Evolutionary conservation across 352 stramenopile species (phyloP), one percentile per base, ranked within the genome.

Genomic region (Peronospora farinosa): DNA sequence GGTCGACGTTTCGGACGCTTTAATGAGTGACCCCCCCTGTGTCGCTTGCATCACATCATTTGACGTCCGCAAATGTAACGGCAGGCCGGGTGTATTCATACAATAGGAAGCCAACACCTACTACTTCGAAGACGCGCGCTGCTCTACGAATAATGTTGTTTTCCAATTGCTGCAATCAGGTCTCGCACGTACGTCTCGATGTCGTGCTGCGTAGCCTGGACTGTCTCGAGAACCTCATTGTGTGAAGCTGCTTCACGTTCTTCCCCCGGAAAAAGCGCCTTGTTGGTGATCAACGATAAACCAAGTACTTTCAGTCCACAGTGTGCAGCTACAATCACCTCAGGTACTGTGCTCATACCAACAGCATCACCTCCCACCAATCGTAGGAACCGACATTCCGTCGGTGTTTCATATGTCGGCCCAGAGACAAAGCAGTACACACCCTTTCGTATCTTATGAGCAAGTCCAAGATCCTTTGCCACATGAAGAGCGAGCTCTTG

Each of bases 251-350:
- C 71, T 27, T 85, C 55, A 39, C 74, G 75, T 17, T 88, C 83
- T 47, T 95, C 69, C 11, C 86, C 89, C 8, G 82, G 80, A 59
- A 84, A 92, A 30, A 94, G 79, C 27, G 80, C 78, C 55, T 86
- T 88, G 72, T 99, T 98, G 16, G 96, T 99, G 61, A 99, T 98
- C 19, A 98, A 65, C 40, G 85, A 97, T 25, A 99, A 58, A n/a
- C 88, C 95, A 33, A 99, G 71, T 10, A 98, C 91, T 60, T 94
- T 84, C 50, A 99, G 83, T 7, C 92, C 93, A 44, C 88, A 96
- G 68, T 98, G 95, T 44, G 85, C 78, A 2, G 95, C 94, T 15
- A 97, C 93, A n/a, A 98, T 88, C 37, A 98, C 88, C 63, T 98
- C 96, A 0, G 95, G 95, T 13, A 97, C 86, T 0, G 95, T 98